Evolutionary conservation across 805 yeast species (phyloP), one percentile per base, ranked within the genome.

Genomic region (Gaillardinia entomophila): DNA sequence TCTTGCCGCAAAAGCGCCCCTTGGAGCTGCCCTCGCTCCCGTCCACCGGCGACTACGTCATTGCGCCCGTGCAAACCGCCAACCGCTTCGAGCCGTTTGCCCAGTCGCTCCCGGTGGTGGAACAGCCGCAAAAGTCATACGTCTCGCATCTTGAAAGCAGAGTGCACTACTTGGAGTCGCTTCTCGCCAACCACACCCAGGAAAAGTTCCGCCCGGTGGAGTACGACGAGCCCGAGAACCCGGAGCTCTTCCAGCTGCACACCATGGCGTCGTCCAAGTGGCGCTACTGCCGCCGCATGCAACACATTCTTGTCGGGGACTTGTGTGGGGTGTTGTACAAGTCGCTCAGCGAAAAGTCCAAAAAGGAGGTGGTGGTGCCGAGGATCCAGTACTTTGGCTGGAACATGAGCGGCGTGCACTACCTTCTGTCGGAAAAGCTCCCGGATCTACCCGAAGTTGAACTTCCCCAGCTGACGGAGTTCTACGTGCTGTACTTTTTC

Each of bases 351-450:
- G 53, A 53, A 4, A 59, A 61, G 12, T 53, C 56, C 35, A 52
- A 55, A 29, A 41, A 50, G 15, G 46, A 55, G 12, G 59, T 75
- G 11, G 44, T 53, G 10, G 38, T 71, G n/a, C 82, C 82, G 4
- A 51, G 82, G 28, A 57, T 66, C n/a, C 81, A 78, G 46, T 71
- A 66, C 31, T 78, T 73, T 43, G 82, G 81, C 12, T 78, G 83
- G 82, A 78, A 78, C 47, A 57, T 77, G 73, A 60, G 71, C n/a
- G 83, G 83, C 1, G 66, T 66, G 18, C 71, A 68, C 43, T 78
- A 73, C 45, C 39, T 75, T 13, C 37, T 38, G 17, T 46, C 55
- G 3, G 63, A 60, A 18, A 40, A 35, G 10, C 41, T 66, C 24
- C 72, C 71, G 14, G 52, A 47, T 2, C 34, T 49, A 10, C 66